Evolutionary conservation across 78 protist species (phyloP), one percentile per base, ranked within the genome.

Genomic region (Cavenderia fasciculata): DNA sequence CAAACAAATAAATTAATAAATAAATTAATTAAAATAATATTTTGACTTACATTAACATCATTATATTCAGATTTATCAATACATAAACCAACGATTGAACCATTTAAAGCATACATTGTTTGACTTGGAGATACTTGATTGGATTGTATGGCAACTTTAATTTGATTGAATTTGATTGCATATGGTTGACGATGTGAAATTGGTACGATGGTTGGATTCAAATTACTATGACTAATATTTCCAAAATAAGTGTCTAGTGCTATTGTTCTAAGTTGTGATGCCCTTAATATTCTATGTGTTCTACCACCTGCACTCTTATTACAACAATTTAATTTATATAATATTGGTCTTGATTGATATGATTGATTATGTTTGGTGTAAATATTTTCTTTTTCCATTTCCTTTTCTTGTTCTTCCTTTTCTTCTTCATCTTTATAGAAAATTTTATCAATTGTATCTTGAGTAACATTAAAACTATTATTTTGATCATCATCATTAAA

Each of bases 21-120:
- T 12, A 27, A 31, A 34, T 25, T 25, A 19, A 12, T 8, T 19
- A 56, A 56, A 19, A 56, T 12, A 25, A 25, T 19, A 19, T 56
- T 7, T 19, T 19, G 7, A 63, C 72, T 34, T 63, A 63, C 72
- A 63, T 63, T 33, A 4, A 63, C 38, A 63, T 63, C 72, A n/a
- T 63, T 63, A 40, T 62, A 68, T 34, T 34, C 59, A 19, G 6
- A 25, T 2, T 68, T 36, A 51, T 65, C 87, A 16, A 27, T 19
- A 43, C 90, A 82, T 52, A 82, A 23, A 12, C 90, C 90, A 52
- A 82, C 71, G 7, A 82, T 18, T 2, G 51, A 40, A 8, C 56
- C 62, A 31, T 82, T 82, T 2, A 82, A n/a, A 3, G 90, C 66
- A 49, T 68, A 65, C 78, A 82, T 69, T 0, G 78, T 69, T 56